A percentile compares a stretch with the other conserved stretches of the same genome.
Conservation (phyloP, 2,329 filamentous ascomycete species). For the Beauveria medogensis region DNA sequence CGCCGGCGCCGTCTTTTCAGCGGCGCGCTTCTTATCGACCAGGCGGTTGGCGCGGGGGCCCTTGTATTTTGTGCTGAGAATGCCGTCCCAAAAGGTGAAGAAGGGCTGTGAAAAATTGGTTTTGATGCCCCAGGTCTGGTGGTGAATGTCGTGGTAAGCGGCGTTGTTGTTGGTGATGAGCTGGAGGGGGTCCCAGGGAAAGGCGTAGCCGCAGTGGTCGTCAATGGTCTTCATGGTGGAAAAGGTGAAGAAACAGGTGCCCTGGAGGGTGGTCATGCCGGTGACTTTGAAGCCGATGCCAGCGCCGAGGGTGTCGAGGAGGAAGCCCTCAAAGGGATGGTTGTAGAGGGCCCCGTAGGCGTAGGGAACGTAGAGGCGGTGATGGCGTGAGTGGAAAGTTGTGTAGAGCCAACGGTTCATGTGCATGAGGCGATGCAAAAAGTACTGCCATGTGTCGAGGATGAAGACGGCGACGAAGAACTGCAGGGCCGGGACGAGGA, state of each 20-base stretch:
- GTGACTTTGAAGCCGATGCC: slow-evolving; percentile 75
- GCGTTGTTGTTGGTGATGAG: slow-evolving; percentile 91
- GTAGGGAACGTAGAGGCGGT: slow-evolving; percentile 95
- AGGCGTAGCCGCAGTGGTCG: slow-evolving; percentile 93
- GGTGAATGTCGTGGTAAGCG: slow-evolving; percentile 94
- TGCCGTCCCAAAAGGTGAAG: slow-evolving; percentile 89
- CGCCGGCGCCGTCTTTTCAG: slow-evolving; percentile 12
- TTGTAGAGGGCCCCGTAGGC: slow-evolving; percentile 97
- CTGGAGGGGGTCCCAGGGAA: slow-evolving; percentile 92
- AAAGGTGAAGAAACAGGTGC: slow-evolving; percentile 80
- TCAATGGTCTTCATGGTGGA: slow-evolving; percentile 95
- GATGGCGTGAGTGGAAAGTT: slow-evolving; percentile 88
- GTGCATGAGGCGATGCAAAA: slow-evolving; percentile 93
- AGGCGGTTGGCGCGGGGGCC: slow-evolving; percentile 45
- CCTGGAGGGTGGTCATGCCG: slow-evolving; percentile 76
- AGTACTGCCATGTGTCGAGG: slow-evolving; percentile 97
- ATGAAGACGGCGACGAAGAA: slow-evolving; percentile 66
- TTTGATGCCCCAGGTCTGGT: slow-evolving; percentile 99
- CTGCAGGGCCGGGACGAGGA: slow-evolving; percentile 67
- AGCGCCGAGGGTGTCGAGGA: slow-evolving; percentile 84
- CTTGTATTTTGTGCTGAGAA: slow-evolving; percentile 76
- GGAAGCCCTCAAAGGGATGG: slow-evolving; percentile 87
- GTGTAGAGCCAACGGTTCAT: slow-evolving; percentile 95
- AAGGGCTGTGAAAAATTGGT: slow-evolving; percentile 85
- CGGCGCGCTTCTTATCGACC: slow-evolving; percentile 28